Evolutionary conservation across 225 moss, liverwort and hornwort species (phyloP).

Genomic region (Takakia lepidozioides): DNA sequence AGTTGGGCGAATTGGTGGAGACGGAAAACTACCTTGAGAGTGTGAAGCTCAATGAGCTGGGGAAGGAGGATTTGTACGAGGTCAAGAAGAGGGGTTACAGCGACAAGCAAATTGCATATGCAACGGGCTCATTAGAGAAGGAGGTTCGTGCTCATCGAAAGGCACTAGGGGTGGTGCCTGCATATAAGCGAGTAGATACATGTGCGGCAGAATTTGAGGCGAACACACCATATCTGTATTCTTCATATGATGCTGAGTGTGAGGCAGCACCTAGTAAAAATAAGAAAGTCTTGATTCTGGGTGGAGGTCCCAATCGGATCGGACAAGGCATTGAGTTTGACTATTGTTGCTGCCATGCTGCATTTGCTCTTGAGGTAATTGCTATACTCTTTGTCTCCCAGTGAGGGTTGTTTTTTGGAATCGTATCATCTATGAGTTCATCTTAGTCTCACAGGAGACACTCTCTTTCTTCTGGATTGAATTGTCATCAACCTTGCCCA

Average conservation of each 20-base stretch:
- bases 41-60: conserved; percentile 36
- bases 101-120: conserved; percentile 89
- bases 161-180: conserved; percentile 78
- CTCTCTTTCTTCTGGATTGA: too few species aligned
- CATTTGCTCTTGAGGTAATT: conserved; percentile 88
- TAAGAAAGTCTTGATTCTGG: conserved; percentile 89
- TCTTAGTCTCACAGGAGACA: too few species aligned
- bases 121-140: conserved; percentile 64
- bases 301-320: conserved; percentile 96
- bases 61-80: conserved; percentile 73
- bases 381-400: too few species aligned
- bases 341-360: conserved; percentile 98
- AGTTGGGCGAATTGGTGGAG: conserved; percentile 78
- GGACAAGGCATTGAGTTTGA: conserved; percentile 99
- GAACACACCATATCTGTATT: conserved; percentile 88
- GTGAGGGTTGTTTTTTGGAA: too few species aligned
- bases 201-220: conserved; percentile 99
- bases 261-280: conserved; percentile 62
- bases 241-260: conserved; percentile 89
- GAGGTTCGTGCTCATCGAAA: conserved; percentile 73
- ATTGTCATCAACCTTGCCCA: too few species aligned
- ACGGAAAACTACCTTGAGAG: conserved; percentile 64
- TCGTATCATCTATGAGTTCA: too few species aligned
- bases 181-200: conserved; percentile 93
- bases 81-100: conserved; percentile 86